Evolutionary conservation across 305 asterid genomes (phyloP), one percentile per base, ranked within the genome.

Genomic region (Fraxinus sp.): DNA sequence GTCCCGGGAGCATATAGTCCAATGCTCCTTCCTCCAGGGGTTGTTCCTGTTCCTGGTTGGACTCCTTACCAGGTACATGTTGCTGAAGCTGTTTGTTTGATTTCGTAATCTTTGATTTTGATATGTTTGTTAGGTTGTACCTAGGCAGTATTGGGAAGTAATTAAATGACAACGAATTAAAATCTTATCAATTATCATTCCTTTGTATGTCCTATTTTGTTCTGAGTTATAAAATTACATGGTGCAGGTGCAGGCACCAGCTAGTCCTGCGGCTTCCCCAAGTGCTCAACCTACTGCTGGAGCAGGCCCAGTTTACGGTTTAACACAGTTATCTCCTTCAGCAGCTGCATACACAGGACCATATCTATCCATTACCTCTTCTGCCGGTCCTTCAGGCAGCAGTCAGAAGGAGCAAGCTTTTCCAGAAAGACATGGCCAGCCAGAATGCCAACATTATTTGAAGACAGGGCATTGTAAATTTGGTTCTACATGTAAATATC

Each of bases 371-470:
- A 24, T 89, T 49, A 78, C 94, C 82, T 87, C 97, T 86, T 85
- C 96, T 78, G 81, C 86, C 35, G 97, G 93, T 71, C 95, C 95
- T 84, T 93, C 92, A 59, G 85, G 92, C 81, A 87, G 90, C 87
- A 87, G 85, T 84, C 93, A 84, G 84, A 92, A 85, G 81, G 98
- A 91, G 81, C 89, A 86, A 14, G 52, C 87, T 49, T 94, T 86
- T 87, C 97, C 98, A 16, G 94, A 92, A 85, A 91, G 98, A 87
- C 98, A 97, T 41, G 98, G 97, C 78, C 97, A 90, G 72, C 97
- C 95, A 66, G 98, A 96, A 85, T 96, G 99, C 82, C 97, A 90
- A 84, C 89, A 90, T 83, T 96, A 91, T 83, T 80, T 92, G 91
- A 96, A 92, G 87, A 93, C 93, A 14, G 99, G 99, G 70, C 91